phyloP scores from a whole-genome alignment of 345 rosid species.

The Salix caprea region DNA sequence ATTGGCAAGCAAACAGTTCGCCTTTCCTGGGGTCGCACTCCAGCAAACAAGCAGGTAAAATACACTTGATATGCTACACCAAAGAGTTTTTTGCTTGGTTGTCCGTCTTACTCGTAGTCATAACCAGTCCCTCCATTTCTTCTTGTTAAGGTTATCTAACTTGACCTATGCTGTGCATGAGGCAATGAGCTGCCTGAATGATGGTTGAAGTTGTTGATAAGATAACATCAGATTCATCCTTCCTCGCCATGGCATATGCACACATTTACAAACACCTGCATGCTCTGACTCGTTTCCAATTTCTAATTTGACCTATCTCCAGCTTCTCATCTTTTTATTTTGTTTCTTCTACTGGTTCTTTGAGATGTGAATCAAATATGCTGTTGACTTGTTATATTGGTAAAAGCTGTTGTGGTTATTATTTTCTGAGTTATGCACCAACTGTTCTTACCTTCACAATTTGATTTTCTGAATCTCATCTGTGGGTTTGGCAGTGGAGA shows the following conservation, averaged over 20 bases:
- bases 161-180: background rate
- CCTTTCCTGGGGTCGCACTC: constrained; percentile 93
- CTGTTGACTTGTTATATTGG: background rate
- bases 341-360: background rate
- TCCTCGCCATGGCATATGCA: background rate
- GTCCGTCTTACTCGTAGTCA: background rate
- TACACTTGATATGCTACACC: background rate
- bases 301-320: background rate
- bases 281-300: background rate
- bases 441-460: background rate
- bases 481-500: constrained; percentile 58
- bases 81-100: background rate
- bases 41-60: constrained; percentile 71
- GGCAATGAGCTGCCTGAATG: background rate
- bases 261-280: background rate
- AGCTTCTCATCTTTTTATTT: background rate
- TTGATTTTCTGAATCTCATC: constrained; percentile 3
- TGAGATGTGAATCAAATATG: background rate
- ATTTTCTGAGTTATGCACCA: background rate
- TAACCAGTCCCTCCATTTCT: background rate
- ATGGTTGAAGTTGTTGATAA: background rate
- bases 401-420: background rate
- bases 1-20: constrained; percentile 93
- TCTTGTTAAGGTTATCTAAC: background rate
- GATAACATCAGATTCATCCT: background rate